Evolutionary conservation across 2,329 filamentous ascomycete species (phyloP), one percentile per base, ranked within the genome.

Genomic region (Alternaria ventricosa): DNA sequence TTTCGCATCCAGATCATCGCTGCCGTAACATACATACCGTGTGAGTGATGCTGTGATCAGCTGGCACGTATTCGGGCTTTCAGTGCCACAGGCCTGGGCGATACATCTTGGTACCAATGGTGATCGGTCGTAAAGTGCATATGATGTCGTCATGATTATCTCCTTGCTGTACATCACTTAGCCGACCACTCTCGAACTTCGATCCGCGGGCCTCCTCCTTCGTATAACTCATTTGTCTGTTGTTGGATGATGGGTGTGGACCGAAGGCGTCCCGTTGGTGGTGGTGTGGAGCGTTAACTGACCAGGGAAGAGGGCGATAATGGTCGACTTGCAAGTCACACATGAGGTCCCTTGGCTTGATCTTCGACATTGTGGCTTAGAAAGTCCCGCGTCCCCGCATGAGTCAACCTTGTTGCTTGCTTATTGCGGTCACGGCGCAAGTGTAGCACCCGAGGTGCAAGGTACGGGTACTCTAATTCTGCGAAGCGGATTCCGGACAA

Each of bases 401-500:
- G 60, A 36, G 13, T 55, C 23, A 54, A 54, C 55, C 55, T 57
- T 43, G 25, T 20, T 33, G 46, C 12, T 36, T 51, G 55, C 47
- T 49, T 43, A 41, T 54, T 49, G 60, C 49, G 44, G 49, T 47
- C 50, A 43, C 28, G 33, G 57, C 45, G 41, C 41, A 27, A 25
- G 20, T 36, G 60, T 62, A 59, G 55, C 49, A 62, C 55, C 55
- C 49, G 47, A 62, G 30, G 49, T 47, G 55, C 60, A 62, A 62
- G 55, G 60, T 62, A 59, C 60, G 55, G 55, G 49, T 59, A 47
- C 45, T 53, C 41, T 23, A 30, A 23, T 53, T 30, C 50, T 8
- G 28, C 28, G 22, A 18, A 47, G 28, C 15, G 43, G 43, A 41
- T 41, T 41, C 18, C 36, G n/a, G 25, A 23, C 25, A 45, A 56